These are phyloP conservation scores for Colletotrichum sidae DNA, from an alignment of 2,329 filamentous ascomycete genomes.

Conservation along the genomic window DNA sequence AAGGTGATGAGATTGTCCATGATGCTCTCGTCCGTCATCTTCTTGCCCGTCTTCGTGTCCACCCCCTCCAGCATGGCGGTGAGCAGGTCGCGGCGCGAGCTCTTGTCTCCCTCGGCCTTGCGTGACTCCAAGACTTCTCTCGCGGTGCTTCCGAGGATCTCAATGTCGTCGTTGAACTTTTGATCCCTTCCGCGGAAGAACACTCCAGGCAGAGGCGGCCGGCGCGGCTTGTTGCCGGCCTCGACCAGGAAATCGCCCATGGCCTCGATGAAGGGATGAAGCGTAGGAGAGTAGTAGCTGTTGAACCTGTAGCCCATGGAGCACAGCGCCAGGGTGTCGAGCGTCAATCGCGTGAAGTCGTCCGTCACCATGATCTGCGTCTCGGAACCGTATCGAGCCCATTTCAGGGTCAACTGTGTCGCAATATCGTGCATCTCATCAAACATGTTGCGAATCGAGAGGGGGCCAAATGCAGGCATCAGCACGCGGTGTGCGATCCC, in stretches of 20 bases:
- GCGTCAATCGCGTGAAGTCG: constrained; percentile 71
- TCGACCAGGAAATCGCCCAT: constrained; percentile 71
- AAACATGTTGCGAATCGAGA: constrained; percentile 72
- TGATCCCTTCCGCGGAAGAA: constrained; percentile 56
- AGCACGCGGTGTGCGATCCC: constrained; percentile 72
- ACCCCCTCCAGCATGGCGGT: constrained; percentile 73
- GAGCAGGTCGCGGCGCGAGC: constrained; percentile 68
- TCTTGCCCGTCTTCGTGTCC: constrained; percentile 72
- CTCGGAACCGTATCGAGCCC: constrained; percentile 56
- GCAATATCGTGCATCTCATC: constrained; percentile 65
- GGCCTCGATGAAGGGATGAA: constrained; percentile 55
- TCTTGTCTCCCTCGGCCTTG: constrained; percentile 57
- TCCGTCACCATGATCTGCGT: constrained; percentile 64
- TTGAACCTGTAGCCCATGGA: constrained; percentile 71
- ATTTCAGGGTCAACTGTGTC: constrained; percentile 65
- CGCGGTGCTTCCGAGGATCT: constrained; percentile 62
- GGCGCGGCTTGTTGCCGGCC: constrained; percentile 60
- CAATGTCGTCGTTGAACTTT: constrained; percentile 63
- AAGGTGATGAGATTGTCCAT: constrained; percentile 78
- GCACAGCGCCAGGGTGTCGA: constrained; percentile 72
- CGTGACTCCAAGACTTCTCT: constrained; percentile 70
- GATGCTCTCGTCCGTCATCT: constrained; percentile 69
- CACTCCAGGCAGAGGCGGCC: constrained; percentile 58
- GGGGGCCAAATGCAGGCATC: constrained; percentile 76
- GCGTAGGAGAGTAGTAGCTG: constrained; percentile 64